These are phyloP conservation scores for Backusella liffmaniae DNA, from an alignment of 192 early-diverging fungal species.

Conservation along the genomic window DNA sequence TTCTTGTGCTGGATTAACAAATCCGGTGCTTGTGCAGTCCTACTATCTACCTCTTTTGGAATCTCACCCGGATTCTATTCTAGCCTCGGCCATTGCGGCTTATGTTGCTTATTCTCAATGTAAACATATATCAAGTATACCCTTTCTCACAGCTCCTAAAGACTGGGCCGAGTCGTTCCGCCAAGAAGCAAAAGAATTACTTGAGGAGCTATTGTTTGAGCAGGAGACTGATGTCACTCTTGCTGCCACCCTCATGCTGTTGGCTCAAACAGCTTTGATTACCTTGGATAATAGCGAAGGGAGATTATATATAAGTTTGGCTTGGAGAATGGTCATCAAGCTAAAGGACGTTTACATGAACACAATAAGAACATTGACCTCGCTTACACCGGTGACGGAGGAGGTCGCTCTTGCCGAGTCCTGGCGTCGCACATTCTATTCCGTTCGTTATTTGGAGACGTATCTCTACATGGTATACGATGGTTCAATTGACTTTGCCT, in stretches of 20 bases:
- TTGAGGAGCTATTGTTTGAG: constrained; percentile 23
- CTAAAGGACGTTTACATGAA: constrained; percentile 15
- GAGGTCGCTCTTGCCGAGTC: constrained; percentile 11
- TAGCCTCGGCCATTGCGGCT: constrained; percentile 15
- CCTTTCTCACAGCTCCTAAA: not conserved
- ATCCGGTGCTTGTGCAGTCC: constrained; percentile 4
- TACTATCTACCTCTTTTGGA: constrained; percentile 9
- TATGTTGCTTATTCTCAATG: constrained; percentile 18
- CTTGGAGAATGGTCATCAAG: constrained; percentile 17
- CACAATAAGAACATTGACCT: not conserved
- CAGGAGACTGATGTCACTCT: constrained; percentile 5
- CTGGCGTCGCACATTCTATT: constrained; percentile 21
- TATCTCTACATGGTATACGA: constrained; percentile 20
- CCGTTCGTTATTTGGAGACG: constrained; percentile 13
- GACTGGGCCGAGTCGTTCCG: constrained; percentile 13
- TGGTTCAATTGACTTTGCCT: constrained; percentile 4
- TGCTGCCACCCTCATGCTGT: constrained; percentile 1
- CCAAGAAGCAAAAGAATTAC: constrained; percentile 9
- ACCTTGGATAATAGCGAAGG: constrained; percentile 15
- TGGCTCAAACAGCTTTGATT: constrained; percentile 9
- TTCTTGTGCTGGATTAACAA: constrained; percentile 11
- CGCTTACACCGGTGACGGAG: not conserved
- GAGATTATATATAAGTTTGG: constrained; percentile 15
- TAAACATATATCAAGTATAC: constrained; percentile 9
- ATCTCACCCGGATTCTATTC: constrained; percentile 12